Evolutionary conservation across 805 yeast genomes (phyloP), one percentile per base, ranked within the genome.

Genomic region (Teunomyces kruisii): DNA sequence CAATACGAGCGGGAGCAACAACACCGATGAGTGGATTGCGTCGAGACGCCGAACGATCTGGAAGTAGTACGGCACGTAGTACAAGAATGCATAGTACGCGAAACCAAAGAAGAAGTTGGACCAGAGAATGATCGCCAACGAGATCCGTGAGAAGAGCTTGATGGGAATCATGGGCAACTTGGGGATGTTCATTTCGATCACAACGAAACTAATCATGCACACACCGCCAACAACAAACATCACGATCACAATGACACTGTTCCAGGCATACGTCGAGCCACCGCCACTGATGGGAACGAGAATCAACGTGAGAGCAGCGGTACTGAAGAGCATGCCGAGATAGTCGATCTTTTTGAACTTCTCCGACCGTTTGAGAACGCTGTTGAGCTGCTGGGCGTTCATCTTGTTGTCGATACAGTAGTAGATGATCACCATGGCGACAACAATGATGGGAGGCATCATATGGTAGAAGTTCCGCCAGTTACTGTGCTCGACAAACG

Each of bases 141-240:
- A 51, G n/a, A 46, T 42, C 22, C 51, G 50, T 28, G 51, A 50
- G 48, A 64, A 62, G 26, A 62, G 42, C 9, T 45, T 38, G 26
- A 64, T 50, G n/a, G 69, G 68, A 15, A 64, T 59, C 68, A 64
- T 64, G 16, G 69, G 69, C 15, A 64, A 46, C 39, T 54, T 51
- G 6, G 68, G 59, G 7, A 62, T 39, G 30, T 55, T 64, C 55
- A 62, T 56, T 42, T 64, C 69, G n/a, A 62, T 51, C 10, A 61
- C 9, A 6, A 59, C 32, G 33, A 64, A 64, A 1, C 41, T 52
- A 3, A 56, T 33, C 17, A 60, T 49, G 40, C 57, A 49, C 8
- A 51, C 41, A 1, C 64, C 65, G 10, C 58, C 58, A 12, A 52
- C 32, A 1, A 46, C 30, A 31, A 51, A 48, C 52, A 50, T 48